Base-by-base conservation (phyloP, 345 rosid genomes). In the Raphanus sativus region DNA sequence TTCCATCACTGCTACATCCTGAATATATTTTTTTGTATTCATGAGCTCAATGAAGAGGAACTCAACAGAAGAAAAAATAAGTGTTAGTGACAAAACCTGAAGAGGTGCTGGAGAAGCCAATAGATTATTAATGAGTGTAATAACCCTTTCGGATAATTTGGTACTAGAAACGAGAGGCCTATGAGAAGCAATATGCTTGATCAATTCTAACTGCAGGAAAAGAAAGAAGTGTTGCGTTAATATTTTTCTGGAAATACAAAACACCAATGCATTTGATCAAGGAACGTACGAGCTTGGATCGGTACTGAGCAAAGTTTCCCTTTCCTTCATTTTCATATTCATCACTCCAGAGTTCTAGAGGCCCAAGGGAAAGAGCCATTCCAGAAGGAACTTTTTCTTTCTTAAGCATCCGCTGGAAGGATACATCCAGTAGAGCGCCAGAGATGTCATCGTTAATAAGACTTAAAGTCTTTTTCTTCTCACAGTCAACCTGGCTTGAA, bases 321-420 rank as follows among this genome's bases (percentile, higher is more conserved):
- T 87, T 91, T 78, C 91, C 90, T 80, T 90, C 98, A 63, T 87
- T 28, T 28, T 28, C 30, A 28, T 28, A 84, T 80, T 87, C 94
- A 83, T 91, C 96, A 84, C 86, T 94, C 98, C 98, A 91, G 71
- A 94, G 82, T 83, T 91, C 97, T 76, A 91, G 64, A 26, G 83
- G 52, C 45, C 87, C 91, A 70, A 80, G 79, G 32, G 91, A 86
- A 45, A 77, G 81, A 65, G 88, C 63, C 38, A 84, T 45, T 50
- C 82, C 90, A 48, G 88, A 81, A 77, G 80, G 73, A 36, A 86
- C 84, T 71, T 86, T 94, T 85, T 90, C 97, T 80, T 75, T 94
- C 88, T 86, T 91, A 54, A 94, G 83, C 84, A 88, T 72, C 71
- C 93, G 92, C 71, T 83, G 92, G 84, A 90, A 91, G 82, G 90